Conservation (phyloP, 768 basidiomycete genomes). For the Lactarius evosmus region DNA sequence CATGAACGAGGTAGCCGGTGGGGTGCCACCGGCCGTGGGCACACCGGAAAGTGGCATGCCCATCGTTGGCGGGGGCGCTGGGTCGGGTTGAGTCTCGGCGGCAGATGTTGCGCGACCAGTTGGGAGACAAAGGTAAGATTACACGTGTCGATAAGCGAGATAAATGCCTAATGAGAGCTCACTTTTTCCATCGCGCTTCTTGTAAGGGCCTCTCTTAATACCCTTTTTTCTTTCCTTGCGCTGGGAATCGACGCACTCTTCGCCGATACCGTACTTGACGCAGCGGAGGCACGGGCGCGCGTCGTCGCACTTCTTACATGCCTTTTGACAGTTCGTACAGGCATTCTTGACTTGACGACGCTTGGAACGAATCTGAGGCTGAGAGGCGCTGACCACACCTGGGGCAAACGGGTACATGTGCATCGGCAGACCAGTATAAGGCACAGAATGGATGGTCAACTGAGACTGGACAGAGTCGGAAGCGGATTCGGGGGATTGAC, state of each 20-base stretch:
- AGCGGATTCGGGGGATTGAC: conserved; percentile 28
- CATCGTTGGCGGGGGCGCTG: conserved; percentile 35
- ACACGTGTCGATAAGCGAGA: conserved; percentile 24
- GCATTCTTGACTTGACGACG: conserved; percentile 89
- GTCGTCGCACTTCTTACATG: conserved; percentile 90
- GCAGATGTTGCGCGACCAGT: conserved; percentile 55
- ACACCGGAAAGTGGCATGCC: conserved; percentile 34
- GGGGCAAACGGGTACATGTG: conserved; percentile 70
- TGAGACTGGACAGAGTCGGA: conserved; percentile 42
- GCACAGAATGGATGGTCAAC: conserved; percentile 50
- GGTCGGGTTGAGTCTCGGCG: conserved; percentile 44
- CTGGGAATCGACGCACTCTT: conserved; percentile 86
- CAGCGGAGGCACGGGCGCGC: conserved; percentile 91
- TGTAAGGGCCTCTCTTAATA: conserved; percentile 85
- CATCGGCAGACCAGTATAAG: conserved; percentile 54
- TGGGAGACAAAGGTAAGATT: conserved; percentile 26
- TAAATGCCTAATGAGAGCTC: conserved; percentile 36
- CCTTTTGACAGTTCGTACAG: conserved; percentile 87
- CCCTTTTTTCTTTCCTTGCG: conserved; percentile 91
- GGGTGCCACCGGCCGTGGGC: conserved; percentile 35
- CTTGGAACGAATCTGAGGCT: conserved; percentile 62
- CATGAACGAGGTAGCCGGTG: conserved; percentile 54
- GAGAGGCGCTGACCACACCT: conserved; percentile 42
- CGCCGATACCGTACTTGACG: conserved; percentile 83
- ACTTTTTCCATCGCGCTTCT: conserved; percentile 94